Conservation (phyloP, 2,329 filamentous ascomycete species). For the Colletotrichum incanum region DNA sequence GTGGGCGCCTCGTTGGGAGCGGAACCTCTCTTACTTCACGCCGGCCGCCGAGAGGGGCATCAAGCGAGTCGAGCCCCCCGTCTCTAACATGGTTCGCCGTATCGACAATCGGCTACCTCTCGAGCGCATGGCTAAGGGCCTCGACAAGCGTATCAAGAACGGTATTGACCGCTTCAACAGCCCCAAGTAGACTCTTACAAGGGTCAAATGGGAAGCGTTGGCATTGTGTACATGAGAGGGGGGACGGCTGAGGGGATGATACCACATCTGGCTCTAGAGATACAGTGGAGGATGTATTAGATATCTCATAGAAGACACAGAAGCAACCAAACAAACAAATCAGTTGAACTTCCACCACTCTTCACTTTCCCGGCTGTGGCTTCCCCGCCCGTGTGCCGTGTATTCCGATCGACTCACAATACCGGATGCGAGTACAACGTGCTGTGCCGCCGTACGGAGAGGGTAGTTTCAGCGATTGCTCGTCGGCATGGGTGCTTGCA, state of each 20-base stretch:
- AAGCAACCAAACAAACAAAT: constrained; percentile 25
- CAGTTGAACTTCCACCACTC: constrained; percentile 3
- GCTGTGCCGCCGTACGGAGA: not conserved
- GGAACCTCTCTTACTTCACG: constrained; percentile 69
- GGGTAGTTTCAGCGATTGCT: constrained; percentile 6
- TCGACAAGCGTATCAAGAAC: constrained; percentile 64
- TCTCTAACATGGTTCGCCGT: constrained; percentile 61
- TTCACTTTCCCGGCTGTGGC: not conserved
- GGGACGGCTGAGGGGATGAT: constrained; percentile 9
- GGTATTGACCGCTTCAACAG: constrained; percentile 57
- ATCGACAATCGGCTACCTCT: constrained; percentile 65
- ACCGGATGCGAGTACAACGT: not conserved
- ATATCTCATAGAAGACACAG: constrained; percentile 19
- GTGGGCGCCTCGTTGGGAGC: constrained; percentile 74
- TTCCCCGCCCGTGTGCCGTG: not conserved
- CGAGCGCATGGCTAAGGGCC: constrained; percentile 64
- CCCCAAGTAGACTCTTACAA: constrained; percentile 22
- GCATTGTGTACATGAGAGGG: not conserved
- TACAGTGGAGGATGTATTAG: constrained; percentile 33
- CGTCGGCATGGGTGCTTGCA: constrained; percentile 31
- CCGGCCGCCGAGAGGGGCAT: constrained; percentile 63
- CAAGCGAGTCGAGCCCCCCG: constrained; percentile 67
- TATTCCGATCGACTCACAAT: not conserved
- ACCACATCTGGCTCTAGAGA: constrained; percentile 32
- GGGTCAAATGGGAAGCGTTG: not conserved